Evolutionary conservation across 257 asterid species (phyloP).

Genomic region (Nicotiana undulata): DNA sequence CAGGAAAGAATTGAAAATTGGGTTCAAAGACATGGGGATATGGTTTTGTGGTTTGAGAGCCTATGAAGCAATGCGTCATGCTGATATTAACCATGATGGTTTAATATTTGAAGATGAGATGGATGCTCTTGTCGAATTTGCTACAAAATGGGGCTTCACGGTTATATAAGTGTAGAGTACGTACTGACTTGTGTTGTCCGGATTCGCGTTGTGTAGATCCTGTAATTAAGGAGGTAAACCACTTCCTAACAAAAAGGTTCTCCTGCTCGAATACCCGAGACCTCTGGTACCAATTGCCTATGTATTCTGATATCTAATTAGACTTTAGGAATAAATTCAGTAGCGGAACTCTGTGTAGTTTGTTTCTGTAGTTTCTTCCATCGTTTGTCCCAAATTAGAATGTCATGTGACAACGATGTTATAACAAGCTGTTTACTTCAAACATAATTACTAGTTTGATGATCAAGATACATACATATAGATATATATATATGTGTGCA

Average conservation of each 20-base stretch:
- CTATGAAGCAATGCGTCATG: background rate
- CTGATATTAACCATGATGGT: conserved; percentile 12
- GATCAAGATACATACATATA: no score
- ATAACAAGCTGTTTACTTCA: no score
- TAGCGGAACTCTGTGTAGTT: background rate
- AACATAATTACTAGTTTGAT: no score
- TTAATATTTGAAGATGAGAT: background rate
- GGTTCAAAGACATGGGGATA: conserved; percentile 5
- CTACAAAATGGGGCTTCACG: background rate
- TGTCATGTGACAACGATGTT: no score
- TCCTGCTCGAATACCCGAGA: background rate
- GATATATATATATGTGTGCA: no score
- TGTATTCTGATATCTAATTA: background rate
- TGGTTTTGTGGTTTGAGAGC: conserved; percentile 14
- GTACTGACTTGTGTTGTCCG: background rate
- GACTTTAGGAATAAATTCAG: background rate
- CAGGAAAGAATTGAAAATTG: conserved; percentile 10
- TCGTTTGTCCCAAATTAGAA: no score
- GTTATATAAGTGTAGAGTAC: background rate
- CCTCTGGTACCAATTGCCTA: background rate
- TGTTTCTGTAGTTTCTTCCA: background rate
- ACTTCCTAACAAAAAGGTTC: background rate
- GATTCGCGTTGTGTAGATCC: background rate
- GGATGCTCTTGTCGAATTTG: background rate
- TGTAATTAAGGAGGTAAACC: background rate